phyloP scores from a whole-genome alignment of 2,329 filamentous ascomycete genomes.

The Talaromyces islandicus region DNA sequence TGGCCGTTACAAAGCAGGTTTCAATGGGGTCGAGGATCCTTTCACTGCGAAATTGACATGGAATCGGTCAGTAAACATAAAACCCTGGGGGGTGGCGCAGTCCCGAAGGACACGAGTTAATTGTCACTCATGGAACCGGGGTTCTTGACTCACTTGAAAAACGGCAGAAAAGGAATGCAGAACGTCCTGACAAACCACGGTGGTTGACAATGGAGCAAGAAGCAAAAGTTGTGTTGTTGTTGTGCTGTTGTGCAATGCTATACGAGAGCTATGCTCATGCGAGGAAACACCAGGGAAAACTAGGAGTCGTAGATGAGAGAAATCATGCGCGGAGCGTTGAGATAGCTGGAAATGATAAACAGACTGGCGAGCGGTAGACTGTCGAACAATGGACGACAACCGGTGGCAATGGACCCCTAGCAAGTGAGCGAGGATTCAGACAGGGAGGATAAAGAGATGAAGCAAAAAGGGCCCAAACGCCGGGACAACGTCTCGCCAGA shows the following conservation, averaged over 20 bases:
- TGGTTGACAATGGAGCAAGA: neutral
- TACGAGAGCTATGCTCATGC: neutral
- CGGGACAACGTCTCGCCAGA: neutral
- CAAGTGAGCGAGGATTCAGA: neutral
- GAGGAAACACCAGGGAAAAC: neutral
- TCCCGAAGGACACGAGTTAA: neutral
- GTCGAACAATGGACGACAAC: neutral
- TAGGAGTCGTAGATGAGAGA: neutral
- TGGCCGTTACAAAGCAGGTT: neutral
- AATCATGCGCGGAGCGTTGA: neutral
- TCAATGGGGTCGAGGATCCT: neutral
- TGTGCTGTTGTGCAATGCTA: neutral
- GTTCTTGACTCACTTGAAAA: neutral
- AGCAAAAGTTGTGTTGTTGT: neutral
- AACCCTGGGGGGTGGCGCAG: neutral
- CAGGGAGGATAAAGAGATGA: neutral
- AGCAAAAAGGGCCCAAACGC: neutral
- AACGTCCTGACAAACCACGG: neutral
- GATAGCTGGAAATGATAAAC: neutral
- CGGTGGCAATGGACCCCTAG: neutral
- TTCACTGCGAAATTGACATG: neutral
- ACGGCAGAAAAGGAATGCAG: neutral
- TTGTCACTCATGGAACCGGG: neutral
- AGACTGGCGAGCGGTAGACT: neutral
- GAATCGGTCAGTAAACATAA: neutral